Conservation (phyloP, 2,329 filamentous ascomycete species). For the Stromatinia cepivora region DNA sequence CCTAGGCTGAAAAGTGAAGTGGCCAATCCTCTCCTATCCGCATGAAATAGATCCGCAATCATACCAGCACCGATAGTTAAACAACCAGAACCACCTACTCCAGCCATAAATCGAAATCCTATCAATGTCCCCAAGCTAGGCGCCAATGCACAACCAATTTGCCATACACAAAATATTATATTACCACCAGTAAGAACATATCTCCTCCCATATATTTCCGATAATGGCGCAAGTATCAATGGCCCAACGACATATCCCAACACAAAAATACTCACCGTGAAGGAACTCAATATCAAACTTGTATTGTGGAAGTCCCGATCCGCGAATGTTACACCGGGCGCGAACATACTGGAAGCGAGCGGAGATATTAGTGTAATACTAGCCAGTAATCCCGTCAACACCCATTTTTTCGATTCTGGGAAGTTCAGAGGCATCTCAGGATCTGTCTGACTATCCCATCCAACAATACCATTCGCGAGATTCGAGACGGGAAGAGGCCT, state of each 20-base stretch:
- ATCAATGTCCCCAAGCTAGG: conserved; percentile 51
- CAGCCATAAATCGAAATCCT: conserved; percentile 61
- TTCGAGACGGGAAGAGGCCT: conserved; percentile 48
- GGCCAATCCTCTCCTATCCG: conserved; percentile 29
- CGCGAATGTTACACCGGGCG: conserved; percentile 63
- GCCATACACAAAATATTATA: conserved; percentile 54
- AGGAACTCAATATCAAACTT: conserved; percentile 49
- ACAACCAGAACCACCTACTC: conserved; percentile 53
- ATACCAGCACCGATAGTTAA: conserved; percentile 36
- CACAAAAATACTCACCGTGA: conserved; percentile 54
- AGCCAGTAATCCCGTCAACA: conserved; percentile 38
- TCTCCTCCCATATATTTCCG: conserved; percentile 57
- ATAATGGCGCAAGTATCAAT: conserved; percentile 49
- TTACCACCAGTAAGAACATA: conserved; percentile 46
- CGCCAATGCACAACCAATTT: conserved; percentile 54
- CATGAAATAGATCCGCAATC: conserved; percentile 31
- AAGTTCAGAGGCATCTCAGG: conserved; percentile 60
- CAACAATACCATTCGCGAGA: conserved; percentile 55
- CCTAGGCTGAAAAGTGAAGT: conserved; percentile 31
- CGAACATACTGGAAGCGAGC: conserved; percentile 58
- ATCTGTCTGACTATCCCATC: conserved; percentile 60
- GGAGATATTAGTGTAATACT: conserved; percentile 42
- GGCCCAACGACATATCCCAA: conserved; percentile 34
- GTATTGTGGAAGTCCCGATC: conserved; percentile 58
- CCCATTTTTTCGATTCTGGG: conserved; percentile 36